phyloP scores from a whole-genome alignment of 2,329 filamentous ascomycete species.

The Colletotrichum cereale region DNA sequence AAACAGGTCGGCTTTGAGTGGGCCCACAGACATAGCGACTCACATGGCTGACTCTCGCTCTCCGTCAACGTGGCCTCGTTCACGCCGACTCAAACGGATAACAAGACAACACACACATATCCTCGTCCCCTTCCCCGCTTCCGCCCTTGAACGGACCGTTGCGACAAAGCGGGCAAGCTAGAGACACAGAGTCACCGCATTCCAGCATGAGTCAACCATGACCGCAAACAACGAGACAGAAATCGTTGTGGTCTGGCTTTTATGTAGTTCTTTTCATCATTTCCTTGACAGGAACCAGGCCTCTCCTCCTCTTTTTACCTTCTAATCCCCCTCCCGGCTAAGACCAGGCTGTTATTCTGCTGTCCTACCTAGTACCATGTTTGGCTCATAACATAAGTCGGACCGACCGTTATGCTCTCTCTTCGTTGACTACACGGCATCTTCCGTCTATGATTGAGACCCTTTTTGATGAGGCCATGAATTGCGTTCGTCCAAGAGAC shows the following conservation, averaged over 20 bases:
- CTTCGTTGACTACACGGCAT: neutral
- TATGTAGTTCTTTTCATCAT: too few relatives aligned
- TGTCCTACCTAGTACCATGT: neutral
- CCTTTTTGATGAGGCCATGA: neutral
- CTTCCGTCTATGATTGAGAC: neutral
- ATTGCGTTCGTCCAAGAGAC: neutral
- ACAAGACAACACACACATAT: neutral
- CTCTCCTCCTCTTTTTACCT: neutral
- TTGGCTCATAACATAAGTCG: neutral
- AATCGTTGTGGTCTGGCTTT: neutral
- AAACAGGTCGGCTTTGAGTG: neutral
- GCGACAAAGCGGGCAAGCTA: conserved; percentile 9
- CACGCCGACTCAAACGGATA: neutral
- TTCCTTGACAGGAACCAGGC: neutral
- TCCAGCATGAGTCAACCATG: conserved; percentile 9
- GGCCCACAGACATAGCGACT: neutral
- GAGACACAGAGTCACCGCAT: neutral
- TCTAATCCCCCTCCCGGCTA: neutral
- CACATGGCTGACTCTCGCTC: neutral
- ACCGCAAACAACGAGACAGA: neutral
- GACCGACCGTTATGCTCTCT: neutral
- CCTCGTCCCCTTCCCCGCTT: neutral
- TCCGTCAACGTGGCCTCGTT: conserved; percentile 1
- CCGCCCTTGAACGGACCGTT: conserved; percentile 10
- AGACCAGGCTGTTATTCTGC: conserved; percentile 1